Evolutionary conservation across 441 rosid species (phyloP).

Genomic region (Kokia cookei): DNA sequence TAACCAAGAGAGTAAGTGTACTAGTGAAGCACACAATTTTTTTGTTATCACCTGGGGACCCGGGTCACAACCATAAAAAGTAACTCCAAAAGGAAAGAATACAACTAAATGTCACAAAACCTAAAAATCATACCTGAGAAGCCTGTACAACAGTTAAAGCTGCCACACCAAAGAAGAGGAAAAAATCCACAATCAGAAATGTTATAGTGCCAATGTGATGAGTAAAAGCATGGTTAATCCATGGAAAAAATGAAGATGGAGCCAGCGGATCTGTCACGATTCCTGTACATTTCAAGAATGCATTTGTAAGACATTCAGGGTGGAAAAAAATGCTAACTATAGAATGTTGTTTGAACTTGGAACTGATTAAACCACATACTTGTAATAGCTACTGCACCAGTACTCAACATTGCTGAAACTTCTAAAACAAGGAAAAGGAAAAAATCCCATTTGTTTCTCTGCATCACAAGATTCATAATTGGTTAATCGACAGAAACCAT

Average conservation of each 20-base stretch:
- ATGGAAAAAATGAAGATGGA: slow-evolving; percentile 74
- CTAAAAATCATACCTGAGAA: slow-evolving; percentile 59
- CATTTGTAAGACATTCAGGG: not conserved
- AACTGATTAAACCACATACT: slow-evolving; percentile 47
- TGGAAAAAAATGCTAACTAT: not conserved
- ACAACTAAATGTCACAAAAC: not conserved
- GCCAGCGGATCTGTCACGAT: slow-evolving; percentile 71
- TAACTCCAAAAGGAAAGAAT: not conserved
- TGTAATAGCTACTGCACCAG: slow-evolving; percentile 80
- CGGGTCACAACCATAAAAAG: not conserved
- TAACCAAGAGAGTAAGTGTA: not conserved
- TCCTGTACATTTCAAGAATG: slow-evolving; percentile 45
- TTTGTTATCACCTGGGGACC: not conserved
- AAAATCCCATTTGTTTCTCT: slow-evolving; percentile 99
- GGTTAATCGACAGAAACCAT: not conserved
- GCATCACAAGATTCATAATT: slow-evolving; percentile 24
- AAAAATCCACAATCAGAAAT: slow-evolving; percentile 65
- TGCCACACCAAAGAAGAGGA: slow-evolving; percentile 87
- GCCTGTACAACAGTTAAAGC: slow-evolving; percentile 82
- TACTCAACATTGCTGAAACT: slow-evolving; percentile 77
- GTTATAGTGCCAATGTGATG: slow-evolving; percentile 74
- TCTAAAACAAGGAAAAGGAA: slow-evolving; percentile 80
- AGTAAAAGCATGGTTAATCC: slow-evolving; percentile 55
- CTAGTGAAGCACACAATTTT: not conserved
- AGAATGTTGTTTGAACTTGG: slow-evolving; percentile 11